phyloP scores from a whole-genome alignment of 2,329 filamentous ascomycete species.

The Rhynchosporium secalis region DNA sequence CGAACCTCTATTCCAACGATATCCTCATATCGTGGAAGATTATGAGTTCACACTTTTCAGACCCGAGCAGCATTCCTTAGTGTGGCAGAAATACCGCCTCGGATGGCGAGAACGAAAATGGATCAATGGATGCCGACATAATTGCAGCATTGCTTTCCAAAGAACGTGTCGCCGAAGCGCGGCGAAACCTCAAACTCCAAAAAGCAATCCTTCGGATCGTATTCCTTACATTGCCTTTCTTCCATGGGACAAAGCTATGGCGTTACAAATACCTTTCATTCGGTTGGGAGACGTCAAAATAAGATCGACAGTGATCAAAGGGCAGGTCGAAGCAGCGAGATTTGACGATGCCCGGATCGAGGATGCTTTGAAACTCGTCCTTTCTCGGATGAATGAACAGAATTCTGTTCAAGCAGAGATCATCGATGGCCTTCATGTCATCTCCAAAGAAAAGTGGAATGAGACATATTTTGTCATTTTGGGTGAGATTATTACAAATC shows the following conservation, averaged over 20 bases:
- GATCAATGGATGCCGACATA: conserved; percentile 1
- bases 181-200: conserved; percentile 18
- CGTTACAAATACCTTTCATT: conserved; percentile 19
- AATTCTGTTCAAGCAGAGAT: conserved; percentile 19
- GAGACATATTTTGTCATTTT: conserved; percentile 13
- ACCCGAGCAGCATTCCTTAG: conserved; percentile 42
- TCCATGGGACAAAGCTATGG: conserved; percentile 25
- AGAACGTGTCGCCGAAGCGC: conserved; percentile 18
- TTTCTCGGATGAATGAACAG: conserved; percentile 23
- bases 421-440: conserved; percentile 8
- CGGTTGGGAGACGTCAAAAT: conserved; percentile 16
- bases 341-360: conserved; percentile 18
- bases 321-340: conserved; percentile 17
- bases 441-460: conserved; percentile 14
- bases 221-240: conserved; percentile 22
- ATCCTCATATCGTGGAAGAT: conserved; percentile 41
- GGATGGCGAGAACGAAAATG: conserved; percentile 17
- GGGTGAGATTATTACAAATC: conserved; percentile 14
- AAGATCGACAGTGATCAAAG: conserved; percentile 10
- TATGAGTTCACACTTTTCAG: conserved; percentile 52
- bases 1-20: conserved; percentile 11
- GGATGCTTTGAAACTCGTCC: conserved; percentile 20
- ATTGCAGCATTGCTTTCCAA: conserved; percentile 9
- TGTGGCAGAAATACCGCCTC: conserved; percentile 5
- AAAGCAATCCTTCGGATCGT: conserved; percentile 1